Evolutionary conservation across 768 basidiomycete species (phyloP).

Genomic region (Mycena crocata): DNA sequence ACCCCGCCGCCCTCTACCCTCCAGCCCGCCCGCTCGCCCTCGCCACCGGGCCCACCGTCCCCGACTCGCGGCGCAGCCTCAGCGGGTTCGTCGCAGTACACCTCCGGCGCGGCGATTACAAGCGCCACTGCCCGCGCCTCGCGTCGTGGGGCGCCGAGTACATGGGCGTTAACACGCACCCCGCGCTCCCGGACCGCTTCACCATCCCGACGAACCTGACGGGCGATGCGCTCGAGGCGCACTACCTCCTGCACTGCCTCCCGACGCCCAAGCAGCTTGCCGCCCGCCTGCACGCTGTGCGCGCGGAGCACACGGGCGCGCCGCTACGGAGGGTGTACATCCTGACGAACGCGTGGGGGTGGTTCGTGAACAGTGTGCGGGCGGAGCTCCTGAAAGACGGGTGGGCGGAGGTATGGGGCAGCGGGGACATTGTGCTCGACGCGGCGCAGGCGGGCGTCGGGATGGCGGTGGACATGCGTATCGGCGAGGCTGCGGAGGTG

Average conservation of each 20-base stretch:
- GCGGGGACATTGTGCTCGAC: slow-evolving; percentile 54
- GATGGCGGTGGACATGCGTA: slow-evolving; percentile 57
- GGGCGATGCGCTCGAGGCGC: slow-evolving; percentile 33
- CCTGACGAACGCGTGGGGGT: slow-evolving; percentile 63
- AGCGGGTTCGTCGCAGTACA: slow-evolving; percentile 65
- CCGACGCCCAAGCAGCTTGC: slow-evolving; percentile 58
- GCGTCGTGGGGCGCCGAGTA: slow-evolving; percentile 56
- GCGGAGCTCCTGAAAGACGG: slow-evolving; percentile 55
- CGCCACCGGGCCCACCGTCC: slow-evolving; percentile 19
- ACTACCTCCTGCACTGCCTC: slow-evolving; percentile 57
- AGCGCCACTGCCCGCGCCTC: slow-evolving; percentile 64
- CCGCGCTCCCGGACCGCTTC: slow-evolving; percentile 56
- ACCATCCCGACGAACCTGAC: slow-evolving; percentile 28
- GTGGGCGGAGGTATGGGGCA: slow-evolving; percentile 61
- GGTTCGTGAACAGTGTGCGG: slow-evolving; percentile 54
- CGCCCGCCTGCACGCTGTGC: slow-evolving; percentile 46
- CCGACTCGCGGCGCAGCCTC: slow-evolving; percentile 38
- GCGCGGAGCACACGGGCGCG: slow-evolving; percentile 42
- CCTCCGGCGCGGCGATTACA: slow-evolving; percentile 68
- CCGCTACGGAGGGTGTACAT: slow-evolving; percentile 53
- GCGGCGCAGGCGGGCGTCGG: slow-evolving; percentile 50
- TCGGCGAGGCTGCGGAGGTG: slow-evolving; percentile 55
- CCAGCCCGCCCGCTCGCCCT: slow-evolving; percentile 27
- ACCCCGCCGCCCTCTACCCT: slow-evolving; percentile 37
- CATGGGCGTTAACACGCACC: slow-evolving; percentile 63